Percentiles rank a stretch among this genome's conserved stretches.
Conservation (phyloP, 192 early-diverging fungal genomes). For the Spizellomyces punctatus region DNA sequence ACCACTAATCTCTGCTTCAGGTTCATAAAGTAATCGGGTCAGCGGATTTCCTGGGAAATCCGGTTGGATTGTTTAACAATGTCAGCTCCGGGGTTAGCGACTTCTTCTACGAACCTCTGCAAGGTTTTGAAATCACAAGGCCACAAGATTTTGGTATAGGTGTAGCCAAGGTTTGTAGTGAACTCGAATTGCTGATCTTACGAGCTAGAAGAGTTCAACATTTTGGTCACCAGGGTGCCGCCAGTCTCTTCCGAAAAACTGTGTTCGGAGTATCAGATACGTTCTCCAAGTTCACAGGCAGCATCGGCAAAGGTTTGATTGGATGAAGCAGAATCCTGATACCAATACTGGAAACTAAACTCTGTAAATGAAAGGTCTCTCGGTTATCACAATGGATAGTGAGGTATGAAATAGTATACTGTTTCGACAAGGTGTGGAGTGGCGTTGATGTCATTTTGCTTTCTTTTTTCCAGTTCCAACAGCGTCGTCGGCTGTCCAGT, state of each 20-base stretch:
- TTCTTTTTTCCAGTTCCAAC: constrained; percentile 64
- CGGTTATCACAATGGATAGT: constrained; percentile 92
- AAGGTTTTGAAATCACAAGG: constrained; percentile 93
- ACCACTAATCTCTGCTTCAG: background rate
- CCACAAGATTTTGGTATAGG: constrained; percentile 95
- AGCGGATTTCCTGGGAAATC: constrained; percentile 96
- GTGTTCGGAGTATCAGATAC: constrained; percentile 96
- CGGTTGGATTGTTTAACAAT: constrained; percentile 95
- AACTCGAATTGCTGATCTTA: background rate
- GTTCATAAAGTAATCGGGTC: constrained; percentile 73
- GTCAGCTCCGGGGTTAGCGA: constrained; percentile 93
- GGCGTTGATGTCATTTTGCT: no score
- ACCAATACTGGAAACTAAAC: background rate
- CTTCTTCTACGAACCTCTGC: constrained; percentile 97
- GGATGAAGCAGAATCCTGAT: background rate
- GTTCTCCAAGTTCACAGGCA: constrained; percentile 93
- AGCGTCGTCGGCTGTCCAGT: constrained; percentile 74
- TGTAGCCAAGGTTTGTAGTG: constrained; percentile 72
- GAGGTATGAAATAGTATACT: constrained; percentile 30
- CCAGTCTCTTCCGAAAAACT: constrained; percentile 85
- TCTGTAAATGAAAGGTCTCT: constrained; percentile 52
- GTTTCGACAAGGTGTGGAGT: background rate
- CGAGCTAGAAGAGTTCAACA: background rate
- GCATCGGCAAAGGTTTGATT: constrained; percentile 82
- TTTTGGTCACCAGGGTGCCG: constrained; percentile 56